These are phyloP conservation scores for Cryptosporidium ryanae DNA, from an alignment of 169 alveolate genomes.

Conservation along the genomic window DNA sequence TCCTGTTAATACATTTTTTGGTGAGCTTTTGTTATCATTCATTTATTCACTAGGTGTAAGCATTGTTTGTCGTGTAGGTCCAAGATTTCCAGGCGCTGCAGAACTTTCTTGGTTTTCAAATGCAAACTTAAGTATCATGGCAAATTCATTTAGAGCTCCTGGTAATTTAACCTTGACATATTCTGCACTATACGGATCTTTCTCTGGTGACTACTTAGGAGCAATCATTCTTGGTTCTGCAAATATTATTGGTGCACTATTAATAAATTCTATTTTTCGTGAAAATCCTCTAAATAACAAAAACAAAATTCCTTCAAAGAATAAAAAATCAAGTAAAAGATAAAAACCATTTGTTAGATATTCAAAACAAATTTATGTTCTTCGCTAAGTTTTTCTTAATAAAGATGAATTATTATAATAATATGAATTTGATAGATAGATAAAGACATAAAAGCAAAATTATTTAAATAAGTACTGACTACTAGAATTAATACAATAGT, in stretches of 20 bases:
- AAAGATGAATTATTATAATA: too few species aligned
- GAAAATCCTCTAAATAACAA: too few species aligned
- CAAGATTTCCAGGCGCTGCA: conserved; percentile 66
- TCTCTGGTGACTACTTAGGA: conserved; percentile 59
- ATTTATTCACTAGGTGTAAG: conserved; percentile 71
- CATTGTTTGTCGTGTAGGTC: conserved; percentile 66
- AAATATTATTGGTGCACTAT: conserved; percentile 50
- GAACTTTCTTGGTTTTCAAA: conserved; percentile 72
- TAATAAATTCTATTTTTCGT: conserved; percentile 6
- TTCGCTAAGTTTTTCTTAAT: too few species aligned
- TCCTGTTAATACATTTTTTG: conserved; percentile 62
- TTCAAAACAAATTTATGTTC: too few species aligned
- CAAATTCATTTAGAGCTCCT: conserved; percentile 53
- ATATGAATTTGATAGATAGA: too few species aligned
- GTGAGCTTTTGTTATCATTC: conserved; percentile 52
- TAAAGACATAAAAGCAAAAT: too few species aligned
- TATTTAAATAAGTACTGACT: background rate
- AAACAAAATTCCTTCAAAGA: too few species aligned
- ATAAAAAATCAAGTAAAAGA: conserved; percentile 4
- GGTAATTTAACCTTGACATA: conserved; percentile 58
- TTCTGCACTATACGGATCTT: conserved; percentile 69
- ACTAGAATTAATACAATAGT: background rate
- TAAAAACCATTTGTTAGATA: background rate
- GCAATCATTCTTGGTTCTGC: conserved; percentile 60
- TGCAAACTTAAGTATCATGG: conserved; percentile 42